Evolutionary conservation across 2,329 filamentous ascomycete genomes (phyloP), one percentile per base, ranked within the genome.

Genomic region (Penicillium sp.): DNA sequence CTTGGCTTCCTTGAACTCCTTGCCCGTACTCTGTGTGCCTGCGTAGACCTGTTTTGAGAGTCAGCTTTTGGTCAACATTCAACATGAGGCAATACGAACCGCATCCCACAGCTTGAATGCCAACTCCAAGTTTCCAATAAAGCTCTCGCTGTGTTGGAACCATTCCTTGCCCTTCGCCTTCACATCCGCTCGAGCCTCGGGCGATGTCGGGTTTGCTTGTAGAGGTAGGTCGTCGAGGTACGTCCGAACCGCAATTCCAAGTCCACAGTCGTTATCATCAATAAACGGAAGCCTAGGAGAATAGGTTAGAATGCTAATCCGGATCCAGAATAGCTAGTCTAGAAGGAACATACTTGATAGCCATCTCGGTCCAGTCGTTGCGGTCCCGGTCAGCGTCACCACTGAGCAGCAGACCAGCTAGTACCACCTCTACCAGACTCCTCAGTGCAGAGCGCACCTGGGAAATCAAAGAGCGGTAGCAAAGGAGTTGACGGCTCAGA

Each of bases 401-500:
- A 64, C 87, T 86, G 66, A 97, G 80, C 63, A 97, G 86, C 78
- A 96, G 84, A 31, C 88, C 87, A 6, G 86, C 86, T 21, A 92
- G 80, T 59, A 93, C 84, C 40, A 91, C 88, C 74, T 99, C 94
- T 15, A 94, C 77, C 35, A 97, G 76, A 70, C 96, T 91, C 46
- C 94, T 85, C 60, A 96, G 81, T 34, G 86, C 85, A 60, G 88
- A 85, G 38, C 92, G 88, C 25, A 97, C 86, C 39, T 89, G 85
- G 2, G 87, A 87, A 39, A 91, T 86, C 55, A 97, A 80, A 1
- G 91, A 92, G 57, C 91, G 89, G 78, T 92, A 99, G 27, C 86
- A 87, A 40, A 99, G 81, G 50, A 97, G 80, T 62, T 93, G 91
- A 72, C 94, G 88, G 79, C 91, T 96, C 1, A 99, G 81, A 1